Evolutionary conservation across 495 filamentous ascomycete species (phyloP).

Genomic region (Penicillium tannophilum): DNA sequence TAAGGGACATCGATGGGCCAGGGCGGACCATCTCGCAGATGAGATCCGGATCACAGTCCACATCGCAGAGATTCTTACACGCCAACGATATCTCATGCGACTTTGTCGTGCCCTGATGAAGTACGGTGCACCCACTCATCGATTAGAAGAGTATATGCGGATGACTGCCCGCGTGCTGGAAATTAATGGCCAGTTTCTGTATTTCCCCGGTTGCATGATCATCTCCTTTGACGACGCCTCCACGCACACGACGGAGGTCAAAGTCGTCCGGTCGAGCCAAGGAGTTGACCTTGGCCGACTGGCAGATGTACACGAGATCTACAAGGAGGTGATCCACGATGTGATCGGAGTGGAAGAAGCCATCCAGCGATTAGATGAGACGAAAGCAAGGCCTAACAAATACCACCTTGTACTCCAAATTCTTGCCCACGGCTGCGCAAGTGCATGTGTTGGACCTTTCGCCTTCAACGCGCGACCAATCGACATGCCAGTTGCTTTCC

Average conservation of each 20-base stretch:
- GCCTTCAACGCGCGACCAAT: constrained; percentile 85
- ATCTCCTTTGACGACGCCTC: constrained; percentile 88
- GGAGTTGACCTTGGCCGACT: constrained; percentile 85
- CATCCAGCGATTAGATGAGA: constrained; percentile 65
- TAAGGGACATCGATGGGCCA: constrained; percentile 48
- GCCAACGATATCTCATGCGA: constrained; percentile 82
- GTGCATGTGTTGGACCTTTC: constrained; percentile 80
- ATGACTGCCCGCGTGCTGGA: constrained; percentile 88
- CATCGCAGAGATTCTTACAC: constrained; percentile 79
- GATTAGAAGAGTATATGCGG: constrained; percentile 83
- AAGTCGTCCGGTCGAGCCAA: constrained; percentile 74
- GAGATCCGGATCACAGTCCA: constrained; percentile 84
- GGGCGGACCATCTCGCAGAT: constrained; percentile 52
- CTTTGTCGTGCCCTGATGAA: constrained; percentile 88
- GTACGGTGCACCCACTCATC: constrained; percentile 77
- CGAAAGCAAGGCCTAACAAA: constrained; percentile 63
- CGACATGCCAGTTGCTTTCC: constrained; percentile 84
- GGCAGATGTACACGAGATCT: constrained; percentile 82
- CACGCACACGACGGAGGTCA: constrained; percentile 91
- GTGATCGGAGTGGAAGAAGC: constrained; percentile 84
- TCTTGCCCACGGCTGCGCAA: constrained; percentile 80
- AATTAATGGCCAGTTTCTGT: constrained; percentile 89
- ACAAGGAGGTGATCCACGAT: constrained; percentile 93
- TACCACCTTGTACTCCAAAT: constrained; percentile 74
- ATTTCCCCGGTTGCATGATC: constrained; percentile 94